Conservation (phyloP, 1,139 yeast species). For the Geotrichum klebahnii region DNA sequence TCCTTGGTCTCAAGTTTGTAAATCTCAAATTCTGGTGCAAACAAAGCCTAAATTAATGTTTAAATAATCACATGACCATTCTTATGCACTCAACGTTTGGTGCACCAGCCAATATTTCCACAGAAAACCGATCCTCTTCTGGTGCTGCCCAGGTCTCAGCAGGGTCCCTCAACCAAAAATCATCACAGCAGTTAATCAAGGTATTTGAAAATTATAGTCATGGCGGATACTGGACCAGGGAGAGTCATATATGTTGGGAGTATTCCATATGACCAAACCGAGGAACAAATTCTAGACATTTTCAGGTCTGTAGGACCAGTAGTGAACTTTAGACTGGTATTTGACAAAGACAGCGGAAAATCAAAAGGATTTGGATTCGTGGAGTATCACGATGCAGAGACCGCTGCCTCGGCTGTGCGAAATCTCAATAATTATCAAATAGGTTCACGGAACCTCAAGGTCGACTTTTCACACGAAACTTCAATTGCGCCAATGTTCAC, state of each 20-base stretch:
- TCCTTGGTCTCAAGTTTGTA: too few relatives aligned
- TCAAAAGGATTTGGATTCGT: slow-evolving; percentile 90
- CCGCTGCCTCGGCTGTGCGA: slow-evolving; percentile 88
- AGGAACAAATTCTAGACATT: slow-evolving; percentile 80
- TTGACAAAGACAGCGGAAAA: slow-evolving; percentile 85
- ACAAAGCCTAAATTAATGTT: background rate
- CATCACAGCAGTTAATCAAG: background rate
- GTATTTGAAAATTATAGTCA: background rate
- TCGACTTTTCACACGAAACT: slow-evolving; percentile 55
- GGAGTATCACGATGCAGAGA: slow-evolving; percentile 66
- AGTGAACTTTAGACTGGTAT: slow-evolving; percentile 64
- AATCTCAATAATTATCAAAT: slow-evolving; percentile 76
- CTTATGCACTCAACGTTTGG: slow-evolving; percentile 8
- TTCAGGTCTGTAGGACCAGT: slow-evolving; percentile 86
- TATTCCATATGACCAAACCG: slow-evolving; percentile 75
- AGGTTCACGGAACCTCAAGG: slow-evolving; percentile 67
- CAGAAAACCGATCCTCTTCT: background rate
- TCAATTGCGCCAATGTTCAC: slow-evolving; percentile 20
- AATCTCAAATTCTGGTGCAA: background rate
- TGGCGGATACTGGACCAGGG: slow-evolving; percentile 17
- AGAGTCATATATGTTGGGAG: slow-evolving; percentile 59
- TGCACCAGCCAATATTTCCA: too few relatives aligned
- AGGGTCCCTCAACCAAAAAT: background rate
- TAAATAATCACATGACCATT: background rate
- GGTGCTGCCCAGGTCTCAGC: background rate